phyloP scores from a whole-genome alignment of 805 yeast species.

The Metschnikowia lunata region DNA sequence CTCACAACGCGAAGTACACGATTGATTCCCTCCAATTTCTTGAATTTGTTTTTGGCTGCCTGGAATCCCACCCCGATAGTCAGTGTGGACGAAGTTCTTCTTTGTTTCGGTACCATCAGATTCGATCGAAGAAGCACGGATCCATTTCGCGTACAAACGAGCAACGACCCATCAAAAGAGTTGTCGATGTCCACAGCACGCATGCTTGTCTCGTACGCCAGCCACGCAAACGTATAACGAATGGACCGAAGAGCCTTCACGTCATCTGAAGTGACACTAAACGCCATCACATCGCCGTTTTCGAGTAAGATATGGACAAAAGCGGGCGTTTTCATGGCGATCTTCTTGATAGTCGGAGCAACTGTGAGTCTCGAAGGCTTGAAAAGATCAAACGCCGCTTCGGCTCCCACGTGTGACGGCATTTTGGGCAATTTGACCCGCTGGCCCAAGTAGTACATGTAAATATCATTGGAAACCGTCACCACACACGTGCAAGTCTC shows the following conservation, averaged over 20 bases:
- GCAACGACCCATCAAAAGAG: conserved; percentile 61
- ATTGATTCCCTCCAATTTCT: conserved; percentile 49
- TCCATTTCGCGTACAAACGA: conserved; percentile 68
- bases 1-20: conserved; percentile 60
- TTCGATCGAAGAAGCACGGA: conserved; percentile 47
- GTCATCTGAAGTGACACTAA: conserved; percentile 22
- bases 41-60: conserved; percentile 43
- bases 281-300: conserved; percentile 54
- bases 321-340: conserved; percentile 35
- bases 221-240: conserved; percentile 55
- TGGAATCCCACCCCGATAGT: conserved; percentile 24
- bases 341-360: conserved; percentile 30
- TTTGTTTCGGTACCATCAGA: conserved; percentile 11
- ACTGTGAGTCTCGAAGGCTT: conserved; percentile 49
- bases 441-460: conserved; percentile 53
- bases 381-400: conserved; percentile 49
- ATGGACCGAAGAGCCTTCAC: conserved; percentile 33
- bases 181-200: conserved; percentile 64
- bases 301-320: conserved; percentile 48
- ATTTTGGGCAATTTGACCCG: conserved; percentile 47
- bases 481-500: conserved; percentile 69
- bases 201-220: conserved; percentile 53
- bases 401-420: conserved; percentile 32
- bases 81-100: conserved; percentile 27
- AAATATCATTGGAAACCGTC: conserved; percentile 54